Conservation (phyloP, 768 basidiomycete species). For the Psilocybe tampanensis region DNA sequence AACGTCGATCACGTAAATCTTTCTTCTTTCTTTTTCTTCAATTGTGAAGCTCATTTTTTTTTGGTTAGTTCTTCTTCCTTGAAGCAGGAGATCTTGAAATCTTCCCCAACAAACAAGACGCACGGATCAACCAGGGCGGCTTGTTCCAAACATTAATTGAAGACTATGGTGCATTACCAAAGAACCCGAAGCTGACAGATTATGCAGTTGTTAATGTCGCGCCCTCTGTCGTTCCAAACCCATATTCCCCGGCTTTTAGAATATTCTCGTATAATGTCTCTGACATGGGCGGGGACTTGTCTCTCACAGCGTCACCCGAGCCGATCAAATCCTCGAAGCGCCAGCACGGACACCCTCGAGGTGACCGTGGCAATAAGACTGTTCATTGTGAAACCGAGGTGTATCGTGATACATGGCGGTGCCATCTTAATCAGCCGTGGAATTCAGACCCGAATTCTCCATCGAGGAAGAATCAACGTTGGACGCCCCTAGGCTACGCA, state of each 20-base stretch:
- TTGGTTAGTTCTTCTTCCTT: conserved; percentile 54
- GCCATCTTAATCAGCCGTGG: conserved; percentile 61
- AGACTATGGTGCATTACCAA: conserved; percentile 68
- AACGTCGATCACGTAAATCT: conserved; percentile 75
- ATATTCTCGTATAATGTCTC: conserved; percentile 83
- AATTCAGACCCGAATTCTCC: conserved; percentile 66
- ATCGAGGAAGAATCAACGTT: conserved; percentile 66
- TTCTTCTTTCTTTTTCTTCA: neutral
- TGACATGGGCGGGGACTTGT: conserved; percentile 22
- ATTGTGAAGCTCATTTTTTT: conserved; percentile 16
- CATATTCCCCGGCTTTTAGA: conserved; percentile 79
- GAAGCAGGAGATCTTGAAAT: conserved; percentile 57
- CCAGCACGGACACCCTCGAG: conserved; percentile 52
- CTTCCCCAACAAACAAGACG: conserved; percentile 23
- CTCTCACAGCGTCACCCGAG: conserved; percentile 10
- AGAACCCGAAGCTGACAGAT: conserved; percentile 48
- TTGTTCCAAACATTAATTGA: conserved; percentile 61
- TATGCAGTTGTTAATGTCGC: conserved; percentile 80
- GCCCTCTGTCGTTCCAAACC: conserved; percentile 86
- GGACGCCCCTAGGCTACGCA: conserved; percentile 81
- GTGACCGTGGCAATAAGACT: conserved; percentile 45
- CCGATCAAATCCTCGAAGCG: conserved; percentile 35
- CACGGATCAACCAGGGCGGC: conserved; percentile 26
- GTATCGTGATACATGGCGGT: conserved; percentile 65
- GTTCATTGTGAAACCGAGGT: conserved; percentile 49